Base-by-base conservation (phyloP, 331 rosid species). In the Malus hybrid region DNA sequence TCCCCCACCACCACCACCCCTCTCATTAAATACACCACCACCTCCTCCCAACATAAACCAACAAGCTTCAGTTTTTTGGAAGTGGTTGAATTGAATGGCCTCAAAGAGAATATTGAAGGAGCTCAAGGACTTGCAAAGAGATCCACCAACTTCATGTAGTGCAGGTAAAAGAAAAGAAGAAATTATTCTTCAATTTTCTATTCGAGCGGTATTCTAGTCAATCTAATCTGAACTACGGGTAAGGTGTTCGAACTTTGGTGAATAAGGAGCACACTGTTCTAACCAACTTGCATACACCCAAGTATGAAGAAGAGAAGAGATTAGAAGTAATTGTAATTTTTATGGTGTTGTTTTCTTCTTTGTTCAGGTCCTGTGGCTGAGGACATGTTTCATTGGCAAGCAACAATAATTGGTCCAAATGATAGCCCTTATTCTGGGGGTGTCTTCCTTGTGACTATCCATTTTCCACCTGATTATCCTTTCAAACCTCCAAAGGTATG, bases 91-190 rank as follows among this genome's bases (percentile, higher is more conserved):
- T 60, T 57, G 20, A 86, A 93, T 93, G 98, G 98, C 96, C 7
- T 80, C 91, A 75, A 91, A 89, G 86, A 89, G 98, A 88, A 88
- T 93, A 77, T 44, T 87, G 86, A 93, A 93, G 81, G 98, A 89
- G 86, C 96, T 87, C 76, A 89, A 85, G 86, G 98, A 93, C 81
- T 86, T 93, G 90, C 96, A 93, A 75, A 93, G 97, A 88, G 97
- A 91, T 57, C 98, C 98, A 14, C 98, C 97, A 80, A 89, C 96
- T 32, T 91, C 98, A 75, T 91, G 98, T 82, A 93, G 98, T 84
- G 98, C 98, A 86, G 98, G 98, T 90, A 78, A 50, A 52, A 65
- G 24, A 69, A 24, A 31, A 61, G 42, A 79, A 34, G 61, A 67
- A 79, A 80, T 16, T 16, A 3, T 62, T n/a, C 15, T 44, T 44